Evolutionary conservation across 768 basidiomycete species (phyloP), one percentile per base, ranked within the genome.

Genomic region (Termitomyces eurrhizus): DNA sequence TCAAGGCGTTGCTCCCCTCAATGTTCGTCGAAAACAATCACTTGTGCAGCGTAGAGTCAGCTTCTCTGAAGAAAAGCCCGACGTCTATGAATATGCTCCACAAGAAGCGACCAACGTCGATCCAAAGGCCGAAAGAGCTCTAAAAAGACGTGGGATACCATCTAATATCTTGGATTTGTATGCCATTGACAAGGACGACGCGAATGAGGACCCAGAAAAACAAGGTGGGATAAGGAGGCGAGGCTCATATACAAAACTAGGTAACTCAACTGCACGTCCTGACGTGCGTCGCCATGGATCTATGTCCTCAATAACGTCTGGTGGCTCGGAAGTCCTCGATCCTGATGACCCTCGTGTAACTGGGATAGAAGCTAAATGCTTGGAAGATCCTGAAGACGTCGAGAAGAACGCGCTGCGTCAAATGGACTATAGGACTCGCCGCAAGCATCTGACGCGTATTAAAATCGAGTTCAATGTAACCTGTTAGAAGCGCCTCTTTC

Each of bases 401-500:
- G 86, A 87, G 71, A 83, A 79, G 61, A 82, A 86, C 57, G 77
- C 76, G 49, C 75, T 89, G 41, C 80, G 82, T 51, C 78, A 80
- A 62, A 87, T 89, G 86, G 83, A 82, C 67, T 90, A 90, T 69
- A 82, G 81, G 65, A 72, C 82, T 49, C 83, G 88, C 39, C 79
- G 86, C 65, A 90, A 89, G 69, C 81, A 86, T 64, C 77, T 82
- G 11, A 83, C 82, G 70, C 81, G 82, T 26, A 80, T 85, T 61
- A 83, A 78, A 59, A 91, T 92, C 58, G 85, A 90, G 66, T 90
- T 87, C 69, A 91, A 92, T 65, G 77, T 91, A 55, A 83, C 86
- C 39, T 85, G 90, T 90, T 69, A 72, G 72, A 67, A 48, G 11
- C 41, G 26, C 48, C 52, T 36, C 49, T 60, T 32, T 60, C 7